Base-by-base conservation (phyloP, 1,284 basidiomycete species). In the Cryptococcus sp. region DNA sequence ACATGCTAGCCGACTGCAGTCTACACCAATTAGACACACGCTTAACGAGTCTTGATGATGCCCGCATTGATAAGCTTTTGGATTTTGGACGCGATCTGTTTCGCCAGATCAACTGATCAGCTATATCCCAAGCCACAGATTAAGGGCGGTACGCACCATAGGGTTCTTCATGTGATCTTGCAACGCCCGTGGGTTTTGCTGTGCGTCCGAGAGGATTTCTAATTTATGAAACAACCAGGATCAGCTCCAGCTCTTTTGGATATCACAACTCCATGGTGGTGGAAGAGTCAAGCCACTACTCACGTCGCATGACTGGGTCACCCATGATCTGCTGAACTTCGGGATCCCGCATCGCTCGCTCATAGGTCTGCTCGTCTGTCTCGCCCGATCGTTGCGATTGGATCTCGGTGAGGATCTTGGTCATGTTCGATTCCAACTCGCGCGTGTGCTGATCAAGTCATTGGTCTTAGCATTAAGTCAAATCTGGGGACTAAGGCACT, bases 111-210 rank as follows among this genome's bases (percentile, higher is more conserved):
- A 17, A 20, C 3, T 13, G 46, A 46, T 55, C 55, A 61, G 46
- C 46, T 13, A 11, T 20, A 49, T 40, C 19, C 34, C 52, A 54
- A 3, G 4, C 4, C 34, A 46, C n/a, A 16, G 15, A 38, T n/a
- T n/a, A 37, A 34, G 19, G 8, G 13, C 19, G 19, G 19, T 23
- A 68, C 72, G 59, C 54, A 78, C 74, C 56, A 84, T 81, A 8
- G 92, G 90, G 74, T 95, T 97, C 85, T 94, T 93, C 89, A 99
- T 91, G 80, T 99, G 95, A 66, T 97, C 92, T 79, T 93, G 89
- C 60, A 99, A 80, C 17, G 93, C 92, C 34, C 85, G 82, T 3
- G 96, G 95, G 79, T 97, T 88, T 49, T 81, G 76, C 79, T 99
- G 96, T 5, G 93, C 93, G 80, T 99, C 94, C 75, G 94, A 88